Evolutionary conservation across 306 rosid genomes (phyloP), one percentile per base, ranked within the genome.

Genomic region (Styphnolobium japonicum): DNA sequence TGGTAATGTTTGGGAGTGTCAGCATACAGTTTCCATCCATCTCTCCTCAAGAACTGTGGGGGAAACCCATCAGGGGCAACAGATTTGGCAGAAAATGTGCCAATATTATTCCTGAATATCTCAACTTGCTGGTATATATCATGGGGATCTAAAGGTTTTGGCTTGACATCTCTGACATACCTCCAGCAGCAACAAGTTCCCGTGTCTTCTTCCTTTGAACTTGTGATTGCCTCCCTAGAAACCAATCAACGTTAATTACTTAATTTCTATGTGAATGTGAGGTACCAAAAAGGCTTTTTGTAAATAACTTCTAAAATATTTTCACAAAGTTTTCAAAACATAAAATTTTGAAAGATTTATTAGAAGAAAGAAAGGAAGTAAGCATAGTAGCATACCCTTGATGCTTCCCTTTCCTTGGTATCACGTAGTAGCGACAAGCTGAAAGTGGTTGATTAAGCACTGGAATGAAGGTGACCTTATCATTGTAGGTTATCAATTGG

Each of bases 21-120:
- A 73, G 80, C 61, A 36, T 1, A 2, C 8, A 79, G 8, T 88
- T 85, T 87, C 33, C 74, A 91, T 55, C 84, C 51, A 1, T 27
- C 63, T 5, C 27, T 51, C 12, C 81, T 72, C 27, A 90, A 39
- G 19, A 87, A 86, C 0, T 0, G 0, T 5, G 93, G 86, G 31
- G 88, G 88, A 65, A 84, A 6, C 6, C 92, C 92, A 70, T 88
- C 85, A 1, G 40, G 12, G 14, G 82, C 80, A 33, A 81, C 21
- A 0, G 92, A 64, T 53, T 65, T 80, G 7, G 89, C 10, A 1
- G 10, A 42, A 9, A 42, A 10, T n/a, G n/a, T n/a, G n/a, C n/a
- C n/a, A n/a, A n/a, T n/a, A n/a, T n/a, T n/a, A n/a, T 27, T 49
- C 22, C n/a, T 49, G 21, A n/a, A n/a, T n/a, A 70, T 49, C 79